phyloP scores from a whole-genome alignment of 2,329 filamentous ascomycete species.

The Xylariomycetidae sp. region DNA sequence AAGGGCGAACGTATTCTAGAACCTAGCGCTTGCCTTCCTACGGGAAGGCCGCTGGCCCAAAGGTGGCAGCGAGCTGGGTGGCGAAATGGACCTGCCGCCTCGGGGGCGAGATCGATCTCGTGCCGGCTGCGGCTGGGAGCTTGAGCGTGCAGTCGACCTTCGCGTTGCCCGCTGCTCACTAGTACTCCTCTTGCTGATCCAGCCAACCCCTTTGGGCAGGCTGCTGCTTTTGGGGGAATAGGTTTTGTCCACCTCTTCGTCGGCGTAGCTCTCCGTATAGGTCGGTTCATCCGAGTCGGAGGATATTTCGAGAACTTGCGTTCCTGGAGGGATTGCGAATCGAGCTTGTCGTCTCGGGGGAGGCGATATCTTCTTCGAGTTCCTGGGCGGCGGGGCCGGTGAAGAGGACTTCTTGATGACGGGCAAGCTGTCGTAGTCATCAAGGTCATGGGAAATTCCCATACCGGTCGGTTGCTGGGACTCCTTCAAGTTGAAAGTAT shows the following conservation, averaged over 20 bases:
- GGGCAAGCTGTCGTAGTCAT: not conserved
- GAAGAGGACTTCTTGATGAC: constrained; percentile 4
- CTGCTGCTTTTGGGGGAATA: constrained; percentile 20
- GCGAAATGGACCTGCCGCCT: no score
- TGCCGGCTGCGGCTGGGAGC: constrained; percentile 5
- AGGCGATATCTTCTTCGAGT: constrained; percentile 19
- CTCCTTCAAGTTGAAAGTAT: not conserved
- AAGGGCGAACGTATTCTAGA: no score
- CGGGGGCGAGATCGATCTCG: no score
- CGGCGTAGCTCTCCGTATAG: constrained; percentile 30
- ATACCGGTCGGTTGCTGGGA: not conserved
- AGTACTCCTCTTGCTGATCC: constrained; percentile 18
- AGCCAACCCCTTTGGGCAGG: constrained; percentile 6
- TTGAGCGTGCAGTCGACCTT: constrained; percentile 9
- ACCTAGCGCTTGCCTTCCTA: no score
- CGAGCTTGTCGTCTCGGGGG: constrained; percentile 7
- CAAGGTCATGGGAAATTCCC: constrained; percentile 4
- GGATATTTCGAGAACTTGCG: constrained; percentile 32
- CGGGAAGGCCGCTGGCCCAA: no score
- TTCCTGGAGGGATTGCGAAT: constrained; percentile 26
- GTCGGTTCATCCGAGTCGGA: constrained; percentile 28
- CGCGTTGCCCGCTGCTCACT: constrained; percentile 3
- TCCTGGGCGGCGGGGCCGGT: constrained; percentile 2
- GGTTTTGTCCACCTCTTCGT: constrained; percentile 32
- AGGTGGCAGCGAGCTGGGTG: no score